Percentiles rank a stretch among this genome's conserved stretches.
Conservation (phyloP, 108 stramenopile genomes). For the Bacterosira constricta region DNA sequence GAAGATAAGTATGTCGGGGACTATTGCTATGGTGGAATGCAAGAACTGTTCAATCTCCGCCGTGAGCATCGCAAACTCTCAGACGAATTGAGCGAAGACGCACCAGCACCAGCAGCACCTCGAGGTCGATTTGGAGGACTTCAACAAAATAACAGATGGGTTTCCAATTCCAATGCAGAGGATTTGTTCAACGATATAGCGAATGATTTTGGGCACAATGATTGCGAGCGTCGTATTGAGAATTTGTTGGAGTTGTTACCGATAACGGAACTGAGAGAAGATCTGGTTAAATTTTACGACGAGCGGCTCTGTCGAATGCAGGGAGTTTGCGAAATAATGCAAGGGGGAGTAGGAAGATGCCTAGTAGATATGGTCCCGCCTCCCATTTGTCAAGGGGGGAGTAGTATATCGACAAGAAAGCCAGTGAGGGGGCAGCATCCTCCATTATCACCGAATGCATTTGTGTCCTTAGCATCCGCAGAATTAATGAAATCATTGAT, state of each 20-base stretch:
- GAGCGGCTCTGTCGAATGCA: constrained; percentile 46
- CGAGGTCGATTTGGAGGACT: neutral
- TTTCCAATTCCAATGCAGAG: constrained; percentile 7
- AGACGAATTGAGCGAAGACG: constrained; percentile 3
- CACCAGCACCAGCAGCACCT: neutral
- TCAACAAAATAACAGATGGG: neutral
- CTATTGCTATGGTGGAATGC: constrained; percentile 55
- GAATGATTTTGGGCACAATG: constrained; percentile 25
- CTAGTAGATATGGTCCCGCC: constrained; percentile 64
- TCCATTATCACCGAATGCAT: constrained; percentile 31
- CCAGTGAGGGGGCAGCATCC: constrained; percentile 35
- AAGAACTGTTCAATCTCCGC: constrained; percentile 52
- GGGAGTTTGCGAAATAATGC: constrained; percentile 34
- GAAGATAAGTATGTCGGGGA: neutral
- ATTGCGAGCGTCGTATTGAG: constrained; percentile 32
- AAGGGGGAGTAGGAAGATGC: constrained; percentile 60
- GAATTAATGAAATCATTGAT: constrained; percentile 42
- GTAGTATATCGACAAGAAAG: neutral
- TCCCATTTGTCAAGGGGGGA: constrained; percentile 30
- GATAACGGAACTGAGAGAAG: constrained; percentile 56
- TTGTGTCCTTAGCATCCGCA: constrained; percentile 37
- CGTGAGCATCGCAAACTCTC: constrained; percentile 43
- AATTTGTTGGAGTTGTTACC: constrained; percentile 52
- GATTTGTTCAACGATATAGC: constrained; percentile 2
- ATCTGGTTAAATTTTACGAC: constrained; percentile 63